phyloP scores from a whole-genome alignment of 306 rosid genomes.

The Cyclanthera cordifolia region DNA sequence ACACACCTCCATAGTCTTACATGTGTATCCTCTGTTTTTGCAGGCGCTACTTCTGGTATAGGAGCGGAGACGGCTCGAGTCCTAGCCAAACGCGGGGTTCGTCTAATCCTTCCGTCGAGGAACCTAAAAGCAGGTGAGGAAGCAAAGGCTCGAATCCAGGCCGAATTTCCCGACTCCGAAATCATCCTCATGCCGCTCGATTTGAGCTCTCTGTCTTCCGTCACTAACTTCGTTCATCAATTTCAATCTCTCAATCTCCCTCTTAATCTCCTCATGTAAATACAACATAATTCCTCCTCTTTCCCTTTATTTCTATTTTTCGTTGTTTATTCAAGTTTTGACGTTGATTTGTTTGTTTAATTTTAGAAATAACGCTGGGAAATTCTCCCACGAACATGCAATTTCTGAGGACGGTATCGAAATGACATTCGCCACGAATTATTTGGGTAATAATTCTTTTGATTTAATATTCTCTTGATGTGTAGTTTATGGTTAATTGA shows the following conservation, averaged over 20 bases:
- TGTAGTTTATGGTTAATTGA: neutral
- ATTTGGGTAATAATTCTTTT: conserved; percentile 33
- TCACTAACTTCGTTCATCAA: conserved; percentile 40
- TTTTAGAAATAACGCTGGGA: conserved; percentile 83
- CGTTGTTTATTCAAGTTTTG: neutral
- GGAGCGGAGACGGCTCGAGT: conserved; percentile 93
- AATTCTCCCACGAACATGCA: conserved; percentile 58
- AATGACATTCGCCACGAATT: conserved; percentile 86
- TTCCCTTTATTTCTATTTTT: neutral
- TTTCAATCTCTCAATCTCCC: conserved; percentile 53
- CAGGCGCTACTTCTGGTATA: conserved; percentile 88
- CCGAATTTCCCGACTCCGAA: conserved; percentile 45
- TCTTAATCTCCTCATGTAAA: conserved; percentile 82
- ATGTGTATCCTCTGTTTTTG: neutral
- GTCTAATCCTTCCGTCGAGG: conserved; percentile 67
- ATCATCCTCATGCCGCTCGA: conserved; percentile 66
- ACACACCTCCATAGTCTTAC: too few relatives aligned
- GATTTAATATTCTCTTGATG: neutral
- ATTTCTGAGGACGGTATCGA: conserved; percentile 86
- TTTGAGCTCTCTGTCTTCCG: conserved; percentile 70
- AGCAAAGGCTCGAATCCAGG: conserved; percentile 37
- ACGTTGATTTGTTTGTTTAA: neutral
- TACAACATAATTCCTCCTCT: too few relatives aligned
- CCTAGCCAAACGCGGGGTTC: conserved; percentile 66
- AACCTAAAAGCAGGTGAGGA: conserved; percentile 70